A percentile compares a stretch with the other conserved stretches of the same genome.
Conservation (phyloP, 2,329 filamentous ascomycete species). For the Colletotrichum echinochloae region DNA sequence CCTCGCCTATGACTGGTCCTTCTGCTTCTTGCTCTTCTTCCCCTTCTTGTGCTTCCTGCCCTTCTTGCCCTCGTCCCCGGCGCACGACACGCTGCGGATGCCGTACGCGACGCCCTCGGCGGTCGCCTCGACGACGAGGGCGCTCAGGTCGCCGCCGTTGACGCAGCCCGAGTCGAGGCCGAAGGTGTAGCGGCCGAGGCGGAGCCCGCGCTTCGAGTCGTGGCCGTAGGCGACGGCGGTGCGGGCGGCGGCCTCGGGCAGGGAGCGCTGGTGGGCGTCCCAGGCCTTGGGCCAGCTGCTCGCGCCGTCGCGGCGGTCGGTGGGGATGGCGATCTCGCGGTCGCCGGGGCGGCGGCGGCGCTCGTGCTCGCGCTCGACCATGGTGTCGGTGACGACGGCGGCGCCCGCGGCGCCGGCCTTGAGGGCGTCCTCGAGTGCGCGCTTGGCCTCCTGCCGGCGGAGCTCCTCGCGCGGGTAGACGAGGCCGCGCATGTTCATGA, state of each 20-base stretch:
- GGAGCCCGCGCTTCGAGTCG: conserved; percentile 78
- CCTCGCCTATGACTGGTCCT: neutral
- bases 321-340: conserved; percentile 50
- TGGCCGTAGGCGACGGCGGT: conserved; percentile 87
- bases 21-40: neutral
- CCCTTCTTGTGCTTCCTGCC: conserved; percentile 29
- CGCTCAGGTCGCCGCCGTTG: conserved; percentile 79
- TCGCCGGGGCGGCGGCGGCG: conserved; percentile 44
- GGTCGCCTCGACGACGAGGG: conserved; percentile 75
- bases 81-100: conserved; percentile 58
- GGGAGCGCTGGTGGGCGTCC: conserved; percentile 62
- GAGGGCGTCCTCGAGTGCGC: conserved; percentile 36
- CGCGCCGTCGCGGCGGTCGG: conserved; percentile 60
- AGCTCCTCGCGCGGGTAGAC: conserved; percentile 62
- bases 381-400: conserved; percentile 34
- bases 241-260: conserved; percentile 54
- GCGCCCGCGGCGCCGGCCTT: conserved; percentile 34
- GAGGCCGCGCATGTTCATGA: conserved; percentile 93
- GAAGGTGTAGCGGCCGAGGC: conserved; percentile 74
- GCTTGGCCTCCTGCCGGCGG: conserved; percentile 51
- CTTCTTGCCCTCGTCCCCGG: conserved; percentile 37
- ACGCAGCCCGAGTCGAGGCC: conserved; percentile 90
- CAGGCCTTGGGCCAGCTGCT: conserved; percentile 76
- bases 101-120: conserved; percentile 50
- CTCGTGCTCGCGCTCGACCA: conserved; percentile 40